phyloP scores from a whole-genome alignment of 2,329 filamentous ascomycete species.

The Fusarium protoensiforme region DNA sequence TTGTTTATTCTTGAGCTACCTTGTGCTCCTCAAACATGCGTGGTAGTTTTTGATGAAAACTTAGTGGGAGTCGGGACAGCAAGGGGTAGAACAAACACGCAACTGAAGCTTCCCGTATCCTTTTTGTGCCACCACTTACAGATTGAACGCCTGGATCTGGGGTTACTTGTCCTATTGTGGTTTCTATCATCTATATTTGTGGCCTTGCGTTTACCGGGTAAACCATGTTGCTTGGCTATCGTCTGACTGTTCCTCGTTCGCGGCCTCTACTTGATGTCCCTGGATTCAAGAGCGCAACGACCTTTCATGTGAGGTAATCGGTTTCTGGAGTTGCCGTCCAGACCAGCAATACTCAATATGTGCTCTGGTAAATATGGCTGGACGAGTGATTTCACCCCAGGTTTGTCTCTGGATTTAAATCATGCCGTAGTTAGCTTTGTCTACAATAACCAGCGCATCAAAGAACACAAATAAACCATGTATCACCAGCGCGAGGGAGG shows the following conservation, averaged over 20 bases:
- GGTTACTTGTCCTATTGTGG: neutral
- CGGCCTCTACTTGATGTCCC: too few relatives aligned
- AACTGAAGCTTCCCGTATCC: neutral
- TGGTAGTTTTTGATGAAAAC: neutral
- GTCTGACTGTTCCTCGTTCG: neutral
- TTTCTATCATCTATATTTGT: neutral
- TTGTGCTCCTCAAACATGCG: neutral
- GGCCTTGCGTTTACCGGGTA: neutral
- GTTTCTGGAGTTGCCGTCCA: neutral
- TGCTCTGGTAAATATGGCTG: neutral
- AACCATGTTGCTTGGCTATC: neutral
- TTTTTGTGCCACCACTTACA: neutral
- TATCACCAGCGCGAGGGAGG: too few relatives aligned
- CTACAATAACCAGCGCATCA: neutral
- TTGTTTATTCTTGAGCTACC: neutral
- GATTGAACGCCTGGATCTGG: neutral
- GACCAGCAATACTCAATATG: neutral
- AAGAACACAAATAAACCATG: neutral
- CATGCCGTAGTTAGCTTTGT: too few relatives aligned
- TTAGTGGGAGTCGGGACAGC: neutral
- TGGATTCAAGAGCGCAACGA: neutral
- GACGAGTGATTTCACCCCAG: neutral
- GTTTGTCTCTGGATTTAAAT: too few relatives aligned
- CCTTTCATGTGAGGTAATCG: too few relatives aligned
- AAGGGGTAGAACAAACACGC: neutral